A percentile compares a stretch with the other conserved stretches of the same genome.
These are phyloP conservation scores for Sordariomycetes sp. DNA, from an alignment of 2,329 filamentous ascomycete species.

Conservation along the genomic window DNA sequence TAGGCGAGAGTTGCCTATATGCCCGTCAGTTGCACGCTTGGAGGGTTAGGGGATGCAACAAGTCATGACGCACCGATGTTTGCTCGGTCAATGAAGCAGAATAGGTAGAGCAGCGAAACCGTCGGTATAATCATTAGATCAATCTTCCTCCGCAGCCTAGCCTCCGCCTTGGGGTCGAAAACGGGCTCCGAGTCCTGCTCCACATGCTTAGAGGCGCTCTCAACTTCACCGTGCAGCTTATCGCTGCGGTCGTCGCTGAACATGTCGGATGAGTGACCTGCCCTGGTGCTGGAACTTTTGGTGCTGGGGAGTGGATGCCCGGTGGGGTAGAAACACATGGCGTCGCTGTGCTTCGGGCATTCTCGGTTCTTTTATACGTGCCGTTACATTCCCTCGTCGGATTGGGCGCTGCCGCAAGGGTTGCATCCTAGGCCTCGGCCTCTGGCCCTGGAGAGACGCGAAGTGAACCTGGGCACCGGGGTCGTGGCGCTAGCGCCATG, in stretches of 20 bases:
- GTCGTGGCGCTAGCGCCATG: not conserved
- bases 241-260: not conserved
- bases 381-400: too few species aligned
- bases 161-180: slow-evolving; percentile 45
- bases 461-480: too few species aligned
- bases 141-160: slow-evolving; percentile 46
- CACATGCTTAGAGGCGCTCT: not conserved
- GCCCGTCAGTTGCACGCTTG: not conserved
- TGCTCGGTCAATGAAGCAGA: slow-evolving; percentile 64
- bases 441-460: too few species aligned
- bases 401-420: too few species aligned
- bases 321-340: too few species aligned
- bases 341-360: too few species aligned
- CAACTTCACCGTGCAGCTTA: not conserved
- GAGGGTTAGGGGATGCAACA: not conserved
- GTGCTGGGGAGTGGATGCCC: not conserved
- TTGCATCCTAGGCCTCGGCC: too few species aligned
- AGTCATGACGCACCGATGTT: slow-evolving; percentile 44
- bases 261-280: not conserved
- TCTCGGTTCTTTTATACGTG: too few species aligned
- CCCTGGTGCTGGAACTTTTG: not conserved
- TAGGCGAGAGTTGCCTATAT: slow-evolving; percentile 47
- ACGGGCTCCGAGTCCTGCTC: slow-evolving; percentile 7
- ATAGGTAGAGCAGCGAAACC: slow-evolving; percentile 53
- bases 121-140: slow-evolving; percentile 54